Evolutionary conservation across 768 basidiomycete genomes (phyloP).

Genomic region (Tephrocybe rancida): DNA sequence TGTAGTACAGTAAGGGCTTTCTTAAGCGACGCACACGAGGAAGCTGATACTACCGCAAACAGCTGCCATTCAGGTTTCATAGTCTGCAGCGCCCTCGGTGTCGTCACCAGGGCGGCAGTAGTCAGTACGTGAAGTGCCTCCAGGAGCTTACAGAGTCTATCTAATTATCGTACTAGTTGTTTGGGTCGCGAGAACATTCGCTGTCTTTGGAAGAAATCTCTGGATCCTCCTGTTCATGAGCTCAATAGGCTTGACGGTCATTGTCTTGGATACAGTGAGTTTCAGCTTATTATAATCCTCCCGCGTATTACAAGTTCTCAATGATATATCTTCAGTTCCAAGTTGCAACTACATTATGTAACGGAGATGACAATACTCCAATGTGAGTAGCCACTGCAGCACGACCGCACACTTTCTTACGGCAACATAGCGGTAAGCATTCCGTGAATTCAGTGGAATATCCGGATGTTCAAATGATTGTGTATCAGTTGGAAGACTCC

Average conservation of each 20-base stretch:
- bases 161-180: constrained; percentile 9
- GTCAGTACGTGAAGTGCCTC: constrained; percentile 21
- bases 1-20: too few relatives aligned
- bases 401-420: background rate
- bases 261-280: constrained; percentile 27
- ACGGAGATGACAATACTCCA: constrained; percentile 21
- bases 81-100: constrained; percentile 28
- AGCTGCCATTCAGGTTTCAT: constrained; percentile 30
- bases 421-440: background rate
- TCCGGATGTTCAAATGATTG: background rate
- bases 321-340: too few relatives aligned
- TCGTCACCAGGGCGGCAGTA: constrained; percentile 28
- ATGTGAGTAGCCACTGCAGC: constrained; percentile 6
- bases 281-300: background rate
- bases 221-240: constrained; percentile 24
- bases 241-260: constrained; percentile 20
- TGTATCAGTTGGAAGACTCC: constrained; percentile 21
- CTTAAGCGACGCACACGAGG: too few relatives aligned
- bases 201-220: constrained; percentile 23
- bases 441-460: too few relatives aligned
- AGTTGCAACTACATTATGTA: constrained; percentile 23
- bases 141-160: background rate
- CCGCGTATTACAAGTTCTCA: too few relatives aligned
- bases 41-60: too few relatives aligned
- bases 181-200: constrained; percentile 24